phyloP scores from a whole-genome alignment of 805 yeast species.

The Vanderwaltozyma polyspora region DNA sequence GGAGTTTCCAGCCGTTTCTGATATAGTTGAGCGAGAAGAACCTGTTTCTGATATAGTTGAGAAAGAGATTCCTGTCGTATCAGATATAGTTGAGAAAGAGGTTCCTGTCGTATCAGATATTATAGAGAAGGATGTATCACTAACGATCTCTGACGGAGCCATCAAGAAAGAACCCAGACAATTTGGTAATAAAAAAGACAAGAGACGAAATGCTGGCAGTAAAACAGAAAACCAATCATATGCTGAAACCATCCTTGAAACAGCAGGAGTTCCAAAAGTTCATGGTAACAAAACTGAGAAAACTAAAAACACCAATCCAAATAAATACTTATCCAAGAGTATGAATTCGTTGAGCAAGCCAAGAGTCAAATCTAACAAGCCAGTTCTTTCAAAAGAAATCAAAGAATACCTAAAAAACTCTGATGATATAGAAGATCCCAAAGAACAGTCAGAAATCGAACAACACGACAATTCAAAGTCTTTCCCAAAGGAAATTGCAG shows the following conservation, averaged over 20 bases:
- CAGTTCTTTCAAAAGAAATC: slow-evolving; percentile 6
- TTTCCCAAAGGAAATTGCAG: slow-evolving; percentile 4
- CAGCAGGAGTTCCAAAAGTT: background rate
- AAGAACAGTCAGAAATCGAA: background rate
- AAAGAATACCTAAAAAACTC: slow-evolving; percentile 2
- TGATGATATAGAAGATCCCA: background rate
- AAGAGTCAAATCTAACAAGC: background rate
- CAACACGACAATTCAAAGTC: background rate
- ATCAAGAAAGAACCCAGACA: no score
- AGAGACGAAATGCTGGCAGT: background rate
- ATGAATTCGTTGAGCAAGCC: background rate
- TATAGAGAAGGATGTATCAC: slow-evolving; percentile 1
- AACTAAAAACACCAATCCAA: no score
- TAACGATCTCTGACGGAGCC: background rate
- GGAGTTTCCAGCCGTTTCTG: slow-evolving; percentile 1
- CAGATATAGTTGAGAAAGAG: slow-evolving; percentile 4
- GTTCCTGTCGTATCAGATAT: slow-evolving; percentile 3
- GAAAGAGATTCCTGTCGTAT: slow-evolving; percentile 1
- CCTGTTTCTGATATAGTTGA: slow-evolving; percentile 3
- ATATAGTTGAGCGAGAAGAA: slow-evolving; percentile 5
- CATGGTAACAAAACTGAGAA: background rate
- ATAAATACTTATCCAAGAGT: background rate
- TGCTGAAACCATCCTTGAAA: no score
- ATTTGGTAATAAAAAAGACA: no score
- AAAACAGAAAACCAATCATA: background rate